Evolutionary conservation across 768 basidiomycete species (phyloP), one percentile per base, ranked within the genome.

Genomic region (Lactarius trivialis): DNA sequence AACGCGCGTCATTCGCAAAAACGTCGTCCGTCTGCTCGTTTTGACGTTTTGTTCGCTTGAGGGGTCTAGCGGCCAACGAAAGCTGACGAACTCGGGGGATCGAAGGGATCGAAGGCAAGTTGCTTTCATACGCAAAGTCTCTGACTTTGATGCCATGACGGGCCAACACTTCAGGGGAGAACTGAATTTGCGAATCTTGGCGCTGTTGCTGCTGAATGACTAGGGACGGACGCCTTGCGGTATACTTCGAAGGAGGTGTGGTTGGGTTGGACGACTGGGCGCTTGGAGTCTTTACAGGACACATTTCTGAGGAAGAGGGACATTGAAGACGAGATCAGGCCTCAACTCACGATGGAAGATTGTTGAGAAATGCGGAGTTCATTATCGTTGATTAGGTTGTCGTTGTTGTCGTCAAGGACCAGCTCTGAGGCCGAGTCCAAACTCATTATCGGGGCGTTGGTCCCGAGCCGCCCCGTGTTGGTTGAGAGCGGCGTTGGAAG

Each of bases 111-210:
- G 84, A 83, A 2, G 86, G 85, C 51, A 88, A 74, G 30, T 75
- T 83, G 73, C 78, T 85, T 72, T 88, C 85, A 74, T 84, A 86
- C 17, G 82, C 85, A 77, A 85, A 89, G 73, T 89, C 80, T 69
- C 78, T 75, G 56, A 81, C 76, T 73, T 72, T 75, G 72, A 81
- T 72, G 48, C 76, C 77, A 28, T 74, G 60, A 55, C 69, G 66
- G 30, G 68, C 62, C 54, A 78, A 65, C 24, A 60, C 34, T 43
- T 70, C 71, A 24, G 68, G 64, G 7, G 74, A 60, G 33, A n/a
- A 36, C 4, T 56, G 49, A 48, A 7, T 36, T 32, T 61, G 59
- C 24, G 53, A 11, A 39, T 30, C 48, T 30, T 49, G 41, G 28
- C 32, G 50, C 36, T 48, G 39, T 17, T 45, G 50, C 28, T 41